Percentiles rank a stretch among this genome's conserved stretches.
These are phyloP conservation scores for Yamadazyma paraphyllophila DNA, from an alignment of 805 yeast genomes.

Conservation along the genomic window DNA sequence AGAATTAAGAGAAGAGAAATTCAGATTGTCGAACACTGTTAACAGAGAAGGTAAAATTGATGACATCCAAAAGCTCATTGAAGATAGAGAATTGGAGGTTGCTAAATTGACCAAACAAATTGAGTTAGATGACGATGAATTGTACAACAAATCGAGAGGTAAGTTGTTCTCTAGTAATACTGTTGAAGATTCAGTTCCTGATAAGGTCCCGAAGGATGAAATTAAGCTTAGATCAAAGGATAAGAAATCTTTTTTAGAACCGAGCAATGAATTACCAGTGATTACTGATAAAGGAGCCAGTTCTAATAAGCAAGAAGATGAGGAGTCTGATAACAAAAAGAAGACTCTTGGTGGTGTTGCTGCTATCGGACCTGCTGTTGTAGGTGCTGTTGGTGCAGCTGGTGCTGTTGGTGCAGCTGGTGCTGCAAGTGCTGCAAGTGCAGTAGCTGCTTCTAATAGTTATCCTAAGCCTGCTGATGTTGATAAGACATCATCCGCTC, in stretches of 20 bases:
- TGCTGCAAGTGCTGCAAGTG: constrained; percentile 13
- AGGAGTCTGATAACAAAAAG: constrained; percentile 9
- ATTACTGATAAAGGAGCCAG: constrained; percentile 22
- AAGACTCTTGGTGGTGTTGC: constrained; percentile 11
- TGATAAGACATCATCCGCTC: background rate
- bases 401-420: constrained; percentile 13
- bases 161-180: constrained; percentile 6
- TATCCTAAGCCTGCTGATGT: background rate
- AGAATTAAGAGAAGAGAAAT: constrained; percentile 39
- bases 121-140: constrained; percentile 31
- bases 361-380: constrained; percentile 16
- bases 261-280: constrained; percentile 29
- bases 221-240: background rate
- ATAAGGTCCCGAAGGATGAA: constrained; percentile 15
- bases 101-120: constrained; percentile 30
- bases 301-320: constrained; percentile 6
- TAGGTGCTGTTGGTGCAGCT: constrained; percentile 15
- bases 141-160: constrained; percentile 12
- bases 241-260: constrained; percentile 23
- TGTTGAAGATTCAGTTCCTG: constrained; percentile 14
- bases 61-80: constrained; percentile 29
- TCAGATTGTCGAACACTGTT: constrained; percentile 24
- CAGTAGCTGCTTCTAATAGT: constrained; percentile 14
- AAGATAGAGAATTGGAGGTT: constrained; percentile 33
- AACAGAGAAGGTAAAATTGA: constrained; percentile 20